Percentiles rank a stretch among this genome's conserved stretches.
These are phyloP conservation scores for Buxus sempervirens DNA, from an alignment of 164 flowering plant species.

Conservation along the genomic window DNA sequence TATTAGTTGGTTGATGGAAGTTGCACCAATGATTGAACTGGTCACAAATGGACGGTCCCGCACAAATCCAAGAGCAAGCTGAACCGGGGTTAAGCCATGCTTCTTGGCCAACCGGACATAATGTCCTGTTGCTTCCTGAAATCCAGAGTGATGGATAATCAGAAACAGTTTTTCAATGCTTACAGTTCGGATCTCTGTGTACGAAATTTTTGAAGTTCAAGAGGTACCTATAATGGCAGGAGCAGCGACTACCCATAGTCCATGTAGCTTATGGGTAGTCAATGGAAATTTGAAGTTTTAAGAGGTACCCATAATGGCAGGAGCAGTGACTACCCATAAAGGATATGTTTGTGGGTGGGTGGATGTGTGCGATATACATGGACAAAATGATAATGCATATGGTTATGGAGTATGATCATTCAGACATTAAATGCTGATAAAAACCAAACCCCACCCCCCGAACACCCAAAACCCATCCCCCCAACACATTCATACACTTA, in stretches of 20 bases:
- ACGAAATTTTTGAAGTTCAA: not conserved
- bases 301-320: too few species aligned
- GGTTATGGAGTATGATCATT: too few species aligned
- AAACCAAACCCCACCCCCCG: too few species aligned
- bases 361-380: too few species aligned
- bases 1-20: conserved; percentile 75
- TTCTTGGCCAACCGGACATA: conserved; percentile 65
- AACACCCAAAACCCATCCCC: too few species aligned
- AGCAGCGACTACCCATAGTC: not conserved
- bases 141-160: conserved; percentile 12
- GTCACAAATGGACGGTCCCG: conserved; percentile 88
- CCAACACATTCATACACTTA: too few species aligned
- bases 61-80: conserved; percentile 81
- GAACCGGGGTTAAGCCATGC: conserved; percentile 67
- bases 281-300: too few species aligned
- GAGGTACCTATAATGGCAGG: not conserved
- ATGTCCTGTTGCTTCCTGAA: conserved; percentile 75
- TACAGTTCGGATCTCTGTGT: not conserved
- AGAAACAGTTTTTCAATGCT: not conserved
- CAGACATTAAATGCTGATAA: too few species aligned
- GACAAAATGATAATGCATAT: too few species aligned
- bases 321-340: too few species aligned
- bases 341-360: too few species aligned
- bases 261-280: too few species aligned
- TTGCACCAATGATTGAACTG: conserved; percentile 93